Base-by-base conservation (phyloP, 129 eudicot species). In the Deinandra increscens region DNA sequence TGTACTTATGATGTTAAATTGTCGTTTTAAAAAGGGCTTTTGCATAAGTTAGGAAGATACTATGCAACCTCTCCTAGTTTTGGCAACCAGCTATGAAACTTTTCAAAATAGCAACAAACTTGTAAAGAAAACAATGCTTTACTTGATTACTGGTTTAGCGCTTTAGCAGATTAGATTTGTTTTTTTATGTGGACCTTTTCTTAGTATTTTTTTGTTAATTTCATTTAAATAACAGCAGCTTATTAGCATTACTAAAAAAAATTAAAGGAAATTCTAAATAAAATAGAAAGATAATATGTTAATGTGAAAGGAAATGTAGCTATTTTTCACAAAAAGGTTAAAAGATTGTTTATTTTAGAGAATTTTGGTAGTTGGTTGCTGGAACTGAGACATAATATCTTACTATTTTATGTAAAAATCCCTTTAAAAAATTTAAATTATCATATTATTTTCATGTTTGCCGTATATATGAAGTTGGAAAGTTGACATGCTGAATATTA, bases 401-500 rank as follows among this genome's bases (percentile, higher is more conserved):
- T 26, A 4, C 31, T 1, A 26, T 26, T 26, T 26, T 26, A 26
- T 55, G 38, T 58, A 58, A 58, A 29, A 7, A 8, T 2, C 19
- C 19, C 34, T 53, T 6, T 53, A 13, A 19, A 50, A 17, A 22
- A 53, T 53, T 29, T 58, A 12, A 31, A 34, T 6, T 73, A 12
- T 68, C n/a, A 4, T n/a, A 44, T 54, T 65, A 61, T 14, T 71
- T 73, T 58, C 23, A n/a, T 77, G 45, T 69, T 15, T 55, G 5
- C 71, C 14, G 26, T 37, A 26, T 66, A 64, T 36, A 34, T 62
- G 41, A 68, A 68, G 39, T 39, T 66, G 41, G 72, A 73, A 71
- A 62, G 70, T 55, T 82, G 54, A 76, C 77, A 59, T 80, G 20
- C 69, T 70, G 38, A 33, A 68, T 72, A 60, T 74, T 72, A 60